Evolutionary conservation across 441 rosid genomes (phyloP).

Genomic region (Populus hybrid): DNA sequence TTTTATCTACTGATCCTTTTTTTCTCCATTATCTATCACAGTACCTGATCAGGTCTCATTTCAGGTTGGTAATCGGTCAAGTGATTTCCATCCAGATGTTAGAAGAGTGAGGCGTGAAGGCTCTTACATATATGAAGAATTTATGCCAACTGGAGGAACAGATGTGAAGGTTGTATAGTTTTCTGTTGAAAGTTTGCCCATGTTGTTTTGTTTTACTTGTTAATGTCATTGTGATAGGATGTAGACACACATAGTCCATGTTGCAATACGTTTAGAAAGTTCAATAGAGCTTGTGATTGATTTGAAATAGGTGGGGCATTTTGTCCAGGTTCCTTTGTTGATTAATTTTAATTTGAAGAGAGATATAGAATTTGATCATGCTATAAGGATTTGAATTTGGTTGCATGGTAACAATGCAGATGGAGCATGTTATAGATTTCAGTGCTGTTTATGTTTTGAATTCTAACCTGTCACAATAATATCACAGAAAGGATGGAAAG

Average conservation of each 20-base stretch:
- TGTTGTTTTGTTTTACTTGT: neutral
- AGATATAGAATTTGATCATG: neutral
- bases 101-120: slow-evolving; percentile 99
- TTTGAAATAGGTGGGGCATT: neutral
- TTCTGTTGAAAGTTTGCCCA: slow-evolving; percentile 4
- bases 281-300: neutral
- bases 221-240: neutral
- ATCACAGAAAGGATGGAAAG: neutral
- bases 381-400: neutral
- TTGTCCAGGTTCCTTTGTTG: neutral
- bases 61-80: slow-evolving; percentile 95
- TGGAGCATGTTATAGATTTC: neutral
- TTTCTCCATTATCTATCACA: neutral
- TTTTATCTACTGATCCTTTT: neutral
- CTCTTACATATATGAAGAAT: slow-evolving; percentile 99
- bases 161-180: slow-evolving; percentile 86
- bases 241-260: neutral
- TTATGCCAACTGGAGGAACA: slow-evolving; percentile 99
- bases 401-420: neutral
- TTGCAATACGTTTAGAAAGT: neutral
- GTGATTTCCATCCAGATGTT: slow-evolving; percentile 97
- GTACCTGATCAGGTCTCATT: slow-evolving; percentile 20
- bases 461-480: neutral
- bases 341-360: neutral
- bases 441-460: neutral